phyloP scores from a whole-genome alignment of 148 eudicot species.

The Rhododendron kiyosumense region DNA sequence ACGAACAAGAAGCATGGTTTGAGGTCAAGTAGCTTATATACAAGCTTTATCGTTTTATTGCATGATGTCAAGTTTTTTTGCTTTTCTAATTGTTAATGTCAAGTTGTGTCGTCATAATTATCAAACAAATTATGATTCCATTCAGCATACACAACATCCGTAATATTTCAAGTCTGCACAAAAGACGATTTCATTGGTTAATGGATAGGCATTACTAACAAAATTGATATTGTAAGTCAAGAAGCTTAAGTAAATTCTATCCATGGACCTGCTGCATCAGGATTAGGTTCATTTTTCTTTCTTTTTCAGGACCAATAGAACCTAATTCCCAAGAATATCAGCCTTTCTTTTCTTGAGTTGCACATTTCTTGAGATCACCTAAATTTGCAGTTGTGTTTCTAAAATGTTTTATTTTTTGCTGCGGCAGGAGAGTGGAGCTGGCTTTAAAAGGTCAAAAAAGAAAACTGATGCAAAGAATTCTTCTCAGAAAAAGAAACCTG shows the following conservation, averaged over 20 bases:
- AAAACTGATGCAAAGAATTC: slow-evolving; percentile 29
- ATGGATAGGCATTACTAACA: not conserved
- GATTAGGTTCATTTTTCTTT: not conserved
- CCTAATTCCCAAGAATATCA: not conserved
- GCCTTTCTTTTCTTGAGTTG: not conserved
- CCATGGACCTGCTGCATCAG: not conserved
- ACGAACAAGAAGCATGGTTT: not conserved
- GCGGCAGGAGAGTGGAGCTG: slow-evolving; percentile 63
- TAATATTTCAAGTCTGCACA: not conserved
- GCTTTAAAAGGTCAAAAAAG: slow-evolving; percentile 42
- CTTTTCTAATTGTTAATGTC: not conserved
- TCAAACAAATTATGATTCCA: not conserved
- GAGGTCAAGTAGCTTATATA: not conserved
- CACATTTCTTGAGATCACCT: not conserved
- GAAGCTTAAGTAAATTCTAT: not conserved
- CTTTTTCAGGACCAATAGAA: not conserved
- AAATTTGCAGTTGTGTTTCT: not conserved
- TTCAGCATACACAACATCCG: not conserved
- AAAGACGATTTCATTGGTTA: not conserved
- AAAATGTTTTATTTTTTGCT: slow-evolving; percentile 8
- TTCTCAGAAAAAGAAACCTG: slow-evolving; percentile 35
- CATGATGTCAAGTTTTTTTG: not conserved
- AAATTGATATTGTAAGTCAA: not conserved
- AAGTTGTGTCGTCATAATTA: not conserved
- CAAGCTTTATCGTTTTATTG: not conserved